phyloP scores from a whole-genome alignment of 371 early-diverging fungal genomes.

The Circinella minor region DNA sequence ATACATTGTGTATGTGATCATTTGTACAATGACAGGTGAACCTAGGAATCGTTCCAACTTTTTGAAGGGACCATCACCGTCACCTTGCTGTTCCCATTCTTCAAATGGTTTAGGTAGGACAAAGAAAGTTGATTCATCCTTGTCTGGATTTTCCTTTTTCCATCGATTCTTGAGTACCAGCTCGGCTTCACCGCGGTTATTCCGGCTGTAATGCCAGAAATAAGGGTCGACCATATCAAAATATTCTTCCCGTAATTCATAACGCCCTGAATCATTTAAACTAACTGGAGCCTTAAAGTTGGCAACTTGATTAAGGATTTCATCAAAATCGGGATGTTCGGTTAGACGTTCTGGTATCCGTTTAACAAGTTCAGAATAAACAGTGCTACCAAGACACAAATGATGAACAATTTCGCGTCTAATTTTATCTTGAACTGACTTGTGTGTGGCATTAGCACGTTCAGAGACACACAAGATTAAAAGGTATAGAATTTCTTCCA shows the following conservation, averaged over 20 bases:
- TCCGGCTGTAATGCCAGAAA: constrained; percentile 90
- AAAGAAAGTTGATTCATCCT: constrained; percentile 44
- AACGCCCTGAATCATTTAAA: constrained; percentile 80
- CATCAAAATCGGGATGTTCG: constrained; percentile 78
- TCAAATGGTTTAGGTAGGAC: constrained; percentile 62
- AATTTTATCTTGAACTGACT: constrained; percentile 9
- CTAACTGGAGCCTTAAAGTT: constrained; percentile 81
- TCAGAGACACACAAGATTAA: constrained; percentile 87
- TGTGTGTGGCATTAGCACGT: constrained; percentile 61
- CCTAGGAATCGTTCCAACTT: constrained; percentile 68
- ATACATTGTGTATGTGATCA: constrained; percentile 77
- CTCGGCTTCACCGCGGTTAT: constrained; percentile 90
- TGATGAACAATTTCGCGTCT: constrained; percentile 75
- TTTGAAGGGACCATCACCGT: constrained; percentile 63
- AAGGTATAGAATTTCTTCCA: constrained; percentile 84
- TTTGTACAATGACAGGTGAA: constrained; percentile 68
- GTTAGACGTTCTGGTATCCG: constrained; percentile 83
- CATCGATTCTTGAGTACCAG: constrained; percentile 68
- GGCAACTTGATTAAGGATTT: constrained; percentile 77
- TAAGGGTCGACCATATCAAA: constrained; percentile 87
- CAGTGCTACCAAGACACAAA: constrained; percentile 65
- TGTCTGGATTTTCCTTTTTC: constrained; percentile 37
- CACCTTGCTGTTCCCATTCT: constrained; percentile 37
- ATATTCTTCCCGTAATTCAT: constrained; percentile 83
- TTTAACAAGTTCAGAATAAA: constrained; percentile 86